These are phyloP conservation scores for Pleoardoris graminearum DNA, from an alignment of 2,329 filamentous ascomycete genomes.

Conservation along the genomic window DNA sequence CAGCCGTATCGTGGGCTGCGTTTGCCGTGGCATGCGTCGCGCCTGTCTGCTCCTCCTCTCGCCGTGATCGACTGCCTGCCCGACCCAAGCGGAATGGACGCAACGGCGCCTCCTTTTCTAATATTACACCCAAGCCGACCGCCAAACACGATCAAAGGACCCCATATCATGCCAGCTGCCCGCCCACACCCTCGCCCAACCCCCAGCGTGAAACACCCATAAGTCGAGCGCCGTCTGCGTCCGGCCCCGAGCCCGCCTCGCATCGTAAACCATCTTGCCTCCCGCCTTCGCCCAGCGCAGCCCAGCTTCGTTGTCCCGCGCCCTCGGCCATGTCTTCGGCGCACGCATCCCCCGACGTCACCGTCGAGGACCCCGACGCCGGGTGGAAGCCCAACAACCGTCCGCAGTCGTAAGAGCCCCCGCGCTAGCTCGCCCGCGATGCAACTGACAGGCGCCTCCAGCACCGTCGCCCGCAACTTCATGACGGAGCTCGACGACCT, in stretches of 20 bases:
- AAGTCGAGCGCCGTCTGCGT: slow-evolving; percentile 23
- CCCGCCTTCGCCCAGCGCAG: slow-evolving; percentile 7
- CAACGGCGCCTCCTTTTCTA: slow-evolving; percentile 33
- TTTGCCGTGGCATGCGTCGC: neutral
- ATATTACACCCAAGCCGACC: slow-evolving; percentile 16
- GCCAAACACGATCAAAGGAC: slow-evolving; percentile 21
- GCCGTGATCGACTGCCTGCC: slow-evolving; percentile 8
- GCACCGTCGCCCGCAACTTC: slow-evolving; percentile 85
- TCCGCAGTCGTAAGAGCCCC: slow-evolving; percentile 74
- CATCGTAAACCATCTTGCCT: slow-evolving; percentile 7
- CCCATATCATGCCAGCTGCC: slow-evolving; percentile 34
- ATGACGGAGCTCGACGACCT: slow-evolving; percentile 84
- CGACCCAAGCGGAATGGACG: slow-evolving; percentile 9
- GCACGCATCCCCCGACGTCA: slow-evolving; percentile 13
- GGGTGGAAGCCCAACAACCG: slow-evolving; percentile 81
- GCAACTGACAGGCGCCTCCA: slow-evolving; percentile 49
- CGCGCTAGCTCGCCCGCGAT: slow-evolving; percentile 23
- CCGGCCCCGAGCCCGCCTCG: slow-evolving; percentile 3
- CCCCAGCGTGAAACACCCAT: slow-evolving; percentile 32
- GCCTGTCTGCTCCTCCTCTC: neutral
- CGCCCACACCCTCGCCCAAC: slow-evolving; percentile 16
- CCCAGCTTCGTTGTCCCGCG: no score
- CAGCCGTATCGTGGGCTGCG: no score
- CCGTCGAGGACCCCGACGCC: slow-evolving; percentile 60
- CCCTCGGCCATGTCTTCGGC: no score